Percentiles rank a stretch among this genome's conserved stretches.
These are phyloP conservation scores for Kernera saxatilis DNA, from an alignment of 345 rosid genomes.

Conservation along the genomic window DNA sequence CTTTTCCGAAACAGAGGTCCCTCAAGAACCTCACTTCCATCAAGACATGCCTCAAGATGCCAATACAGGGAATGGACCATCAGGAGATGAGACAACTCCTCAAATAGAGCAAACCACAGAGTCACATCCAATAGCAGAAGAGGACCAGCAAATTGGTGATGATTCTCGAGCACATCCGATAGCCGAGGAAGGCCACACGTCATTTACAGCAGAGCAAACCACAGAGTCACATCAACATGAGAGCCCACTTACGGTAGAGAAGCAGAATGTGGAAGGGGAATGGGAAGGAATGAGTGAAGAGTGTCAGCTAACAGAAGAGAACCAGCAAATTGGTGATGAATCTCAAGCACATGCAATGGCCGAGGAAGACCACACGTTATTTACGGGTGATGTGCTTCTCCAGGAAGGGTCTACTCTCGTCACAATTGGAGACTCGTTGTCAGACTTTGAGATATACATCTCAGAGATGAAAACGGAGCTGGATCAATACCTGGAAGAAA, in stretches of 20 bases:
- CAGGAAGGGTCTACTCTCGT: conserved; percentile 38
- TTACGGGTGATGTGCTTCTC: conserved; percentile 18
- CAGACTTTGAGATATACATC: conserved; percentile 59
- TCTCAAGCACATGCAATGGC: conserved; percentile 19
- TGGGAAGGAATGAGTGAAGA: conserved; percentile 18
- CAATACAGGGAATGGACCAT: conserved; percentile 4
- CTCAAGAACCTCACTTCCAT: conserved; percentile 39
- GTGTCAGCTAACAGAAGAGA: conserved; percentile 18
- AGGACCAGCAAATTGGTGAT: conserved; percentile 24
- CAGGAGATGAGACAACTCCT: conserved; percentile 13
- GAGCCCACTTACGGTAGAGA: conserved; percentile 5
- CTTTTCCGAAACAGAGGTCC: conserved; percentile 33
- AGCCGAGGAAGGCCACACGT: conserved; percentile 2
- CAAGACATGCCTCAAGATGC: conserved; percentile 39
- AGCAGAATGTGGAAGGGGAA: conserved; percentile 40
- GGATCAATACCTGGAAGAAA: conserved; percentile 66
- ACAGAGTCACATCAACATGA: conserved; percentile 18
- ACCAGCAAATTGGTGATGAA: conserved; percentile 21
- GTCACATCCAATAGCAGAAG: conserved; percentile 2
- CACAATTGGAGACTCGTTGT: conserved; percentile 41
- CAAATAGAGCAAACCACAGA: conserved; percentile 1
- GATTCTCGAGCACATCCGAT: conserved; percentile 15
- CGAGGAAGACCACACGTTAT: conserved; percentile 26
- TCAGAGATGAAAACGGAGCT: conserved; percentile 65
- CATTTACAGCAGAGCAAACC: background rate